phyloP scores from a whole-genome alignment of 2,329 filamentous ascomycete species.

The Simplicillium aogashimaense region DNA sequence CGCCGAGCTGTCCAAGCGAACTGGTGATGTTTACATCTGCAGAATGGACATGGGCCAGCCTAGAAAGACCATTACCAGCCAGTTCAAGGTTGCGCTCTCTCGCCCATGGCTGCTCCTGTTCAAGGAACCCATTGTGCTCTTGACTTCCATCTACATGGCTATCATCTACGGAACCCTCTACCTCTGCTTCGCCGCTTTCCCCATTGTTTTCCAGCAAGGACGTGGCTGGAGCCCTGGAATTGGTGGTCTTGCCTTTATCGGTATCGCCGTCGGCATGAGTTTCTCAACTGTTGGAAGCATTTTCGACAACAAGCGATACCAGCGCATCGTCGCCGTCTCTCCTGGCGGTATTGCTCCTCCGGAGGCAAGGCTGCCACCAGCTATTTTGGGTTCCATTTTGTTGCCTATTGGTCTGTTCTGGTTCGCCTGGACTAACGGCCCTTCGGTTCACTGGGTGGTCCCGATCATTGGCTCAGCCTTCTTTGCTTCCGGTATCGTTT shows the following conservation, averaged over 20 bases:
- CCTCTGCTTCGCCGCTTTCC: conserved; percentile 44
- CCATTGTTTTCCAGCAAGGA: conserved; percentile 50
- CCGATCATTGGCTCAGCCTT: conserved; percentile 29
- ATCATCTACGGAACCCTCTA: conserved; percentile 46
- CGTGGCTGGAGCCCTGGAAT: conserved; percentile 49
- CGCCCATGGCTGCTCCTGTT: conserved; percentile 58
- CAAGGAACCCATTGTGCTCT: conserved; percentile 55
- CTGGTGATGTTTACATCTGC: conserved; percentile 45
- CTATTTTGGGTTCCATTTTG: conserved; percentile 46
- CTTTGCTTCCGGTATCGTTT: conserved; percentile 47
- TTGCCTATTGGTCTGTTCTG: conserved; percentile 54
- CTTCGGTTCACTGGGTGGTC: conserved; percentile 48
- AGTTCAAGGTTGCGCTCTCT: conserved; percentile 46
- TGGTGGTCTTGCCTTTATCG: conserved; percentile 52
- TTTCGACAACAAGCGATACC: conserved; percentile 44
- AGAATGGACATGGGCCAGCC: conserved; percentile 34
- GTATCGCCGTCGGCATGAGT: conserved; percentile 54
- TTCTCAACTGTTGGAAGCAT: conserved; percentile 42
- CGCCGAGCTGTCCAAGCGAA: conserved; percentile 35
- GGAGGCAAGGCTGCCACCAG: conserved; percentile 51
- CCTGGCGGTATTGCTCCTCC: conserved; percentile 49
- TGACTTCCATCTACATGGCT: conserved; percentile 55
- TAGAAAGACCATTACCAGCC: conserved; percentile 29
- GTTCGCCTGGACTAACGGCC: conserved; percentile 55
- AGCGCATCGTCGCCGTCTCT: conserved; percentile 26